Evolutionary conservation across 1,284 basidiomycete genomes (phyloP), one percentile per base, ranked within the genome.

Genomic region (Tilletia horrida): DNA sequence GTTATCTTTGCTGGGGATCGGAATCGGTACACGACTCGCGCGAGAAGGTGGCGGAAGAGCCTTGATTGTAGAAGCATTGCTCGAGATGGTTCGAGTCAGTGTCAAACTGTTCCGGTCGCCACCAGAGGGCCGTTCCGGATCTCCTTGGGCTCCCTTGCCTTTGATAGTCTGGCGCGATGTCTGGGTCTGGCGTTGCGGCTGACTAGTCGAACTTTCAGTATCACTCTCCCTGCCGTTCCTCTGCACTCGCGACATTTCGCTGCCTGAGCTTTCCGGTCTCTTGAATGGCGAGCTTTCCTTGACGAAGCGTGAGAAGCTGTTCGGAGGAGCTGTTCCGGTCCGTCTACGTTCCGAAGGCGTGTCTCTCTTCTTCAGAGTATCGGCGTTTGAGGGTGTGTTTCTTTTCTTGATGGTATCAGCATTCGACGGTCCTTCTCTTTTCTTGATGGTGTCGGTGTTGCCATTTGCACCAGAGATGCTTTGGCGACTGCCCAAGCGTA

Each of bases 21-120:
- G 64, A 13, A 69, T 50, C 9, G 65, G 68, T 1, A 69, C 61
- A 57, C 68, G 63, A 65, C 66, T 67, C 1, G 40, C 55, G 25
- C 55, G 55, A 59, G 55, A 35, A 14, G 55, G 55, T 13, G 35
- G 35, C 11, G 27, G 13, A 35, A 25, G 18, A 21, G 29, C 55
- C 55, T 59, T 59, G 31, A 59, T 59, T 16, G 55, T 59, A 18
- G 55, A 59, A 40, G 35, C 35, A 40, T 40, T 25, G 31, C 25
- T 35, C 27, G 55, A 35, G 29, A 18, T 40, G 27, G 27, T 59
- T 29, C 55, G 50, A n/a, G 18, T 23, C 45, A 48, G 21, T 16
- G 50, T 55, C 13, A 18, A 18, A 4, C 4, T 6, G 16, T 25
- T 13, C 11, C n/a, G 55, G 35, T 29, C 14, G 55, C n/a, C 27